Conservation (phyloP, 768 basidiomycete species). For the Sarcodon sp. region DNA sequence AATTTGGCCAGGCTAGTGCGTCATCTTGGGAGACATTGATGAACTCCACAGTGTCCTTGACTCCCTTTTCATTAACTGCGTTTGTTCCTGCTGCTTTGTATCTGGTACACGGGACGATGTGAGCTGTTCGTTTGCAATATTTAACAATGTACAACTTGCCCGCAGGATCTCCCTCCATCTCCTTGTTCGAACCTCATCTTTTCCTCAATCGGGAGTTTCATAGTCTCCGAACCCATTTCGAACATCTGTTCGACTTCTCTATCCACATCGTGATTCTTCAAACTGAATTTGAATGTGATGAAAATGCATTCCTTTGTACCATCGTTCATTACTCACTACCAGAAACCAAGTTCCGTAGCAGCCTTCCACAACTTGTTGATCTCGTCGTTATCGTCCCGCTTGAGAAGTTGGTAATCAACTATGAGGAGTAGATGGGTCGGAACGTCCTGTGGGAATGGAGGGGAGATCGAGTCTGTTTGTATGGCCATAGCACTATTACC, state of each 20-base stretch:
- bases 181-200: slow-evolving; percentile 31
- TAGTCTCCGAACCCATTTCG: slow-evolving; percentile 25
- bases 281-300: slow-evolving; percentile 9
- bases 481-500: no score
- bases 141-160: slow-evolving; percentile 9
- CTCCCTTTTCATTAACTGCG: slow-evolving; percentile 19
- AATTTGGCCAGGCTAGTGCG: slow-evolving; percentile 18
- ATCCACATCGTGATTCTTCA: slow-evolving; percentile 31
- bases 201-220: slow-evolving; percentile 27
- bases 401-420: slow-evolving; percentile 28
- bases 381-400: slow-evolving; percentile 21
- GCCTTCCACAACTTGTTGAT: slow-evolving; percentile 32
- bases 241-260: slow-evolving; percentile 25
- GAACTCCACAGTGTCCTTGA: slow-evolving; percentile 20
- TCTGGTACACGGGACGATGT: slow-evolving; percentile 2
- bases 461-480: slow-evolving; percentile 8
- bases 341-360: slow-evolving; percentile 36
- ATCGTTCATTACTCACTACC: slow-evolving; percentile 27
- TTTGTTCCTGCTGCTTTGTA: slow-evolving; percentile 20
- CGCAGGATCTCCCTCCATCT: slow-evolving; percentile 25
- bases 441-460: slow-evolving; percentile 31
- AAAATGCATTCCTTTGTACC: no score
- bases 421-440: slow-evolving; percentile 31
- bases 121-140: neutral
- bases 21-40: slow-evolving; percentile 25